These are phyloP conservation scores for Anethum foeniculum DNA, from an alignment of 140 eudicot species.

Conservation along the genomic window DNA sequence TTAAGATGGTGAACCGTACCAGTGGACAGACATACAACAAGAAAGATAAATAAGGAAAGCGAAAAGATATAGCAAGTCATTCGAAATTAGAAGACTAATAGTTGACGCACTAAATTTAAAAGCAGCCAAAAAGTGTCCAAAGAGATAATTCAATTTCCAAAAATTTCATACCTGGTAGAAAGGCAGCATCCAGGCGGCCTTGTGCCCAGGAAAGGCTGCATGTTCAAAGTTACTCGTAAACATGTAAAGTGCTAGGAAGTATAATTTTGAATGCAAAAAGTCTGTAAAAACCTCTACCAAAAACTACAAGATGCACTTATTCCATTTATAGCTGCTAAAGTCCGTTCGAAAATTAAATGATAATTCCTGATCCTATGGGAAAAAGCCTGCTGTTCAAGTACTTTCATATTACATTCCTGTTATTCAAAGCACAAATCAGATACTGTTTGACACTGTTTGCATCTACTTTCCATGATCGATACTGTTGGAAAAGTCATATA, in stretches of 20 bases:
- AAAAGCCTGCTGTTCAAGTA: too few species aligned
- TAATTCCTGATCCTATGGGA: too few species aligned
- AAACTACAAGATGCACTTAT: neutral
- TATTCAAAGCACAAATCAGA: too few species aligned
- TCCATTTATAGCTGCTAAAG: neutral
- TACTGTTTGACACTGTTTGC: too few species aligned
- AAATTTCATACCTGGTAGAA: slow-evolving; percentile 57
- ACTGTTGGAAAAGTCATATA: too few species aligned
- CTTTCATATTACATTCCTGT: too few species aligned
- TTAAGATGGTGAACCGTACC: slow-evolving; percentile 17
- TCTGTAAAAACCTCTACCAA: neutral
- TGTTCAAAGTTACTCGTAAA: neutral
- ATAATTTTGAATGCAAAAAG: neutral
- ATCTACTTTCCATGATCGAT: too few species aligned
- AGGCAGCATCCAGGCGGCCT: slow-evolving; percentile 40
- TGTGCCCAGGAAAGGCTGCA: slow-evolving; percentile 71
- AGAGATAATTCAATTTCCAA: neutral
- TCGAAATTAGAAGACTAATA: neutral
- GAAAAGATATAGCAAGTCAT: neutral
- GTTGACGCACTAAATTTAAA: neutral
- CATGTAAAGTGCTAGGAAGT: neutral
- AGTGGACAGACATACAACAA: neutral
- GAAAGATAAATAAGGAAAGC: neutral
- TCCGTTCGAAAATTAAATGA: too few species aligned
- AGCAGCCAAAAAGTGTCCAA: neutral